Percentiles rank a stretch among this genome's conserved stretches.
These are phyloP conservation scores for Hyaloscypha hepaticicola DNA, from an alignment of 495 filamentous ascomycete genomes.

Conservation along the genomic window DNA sequence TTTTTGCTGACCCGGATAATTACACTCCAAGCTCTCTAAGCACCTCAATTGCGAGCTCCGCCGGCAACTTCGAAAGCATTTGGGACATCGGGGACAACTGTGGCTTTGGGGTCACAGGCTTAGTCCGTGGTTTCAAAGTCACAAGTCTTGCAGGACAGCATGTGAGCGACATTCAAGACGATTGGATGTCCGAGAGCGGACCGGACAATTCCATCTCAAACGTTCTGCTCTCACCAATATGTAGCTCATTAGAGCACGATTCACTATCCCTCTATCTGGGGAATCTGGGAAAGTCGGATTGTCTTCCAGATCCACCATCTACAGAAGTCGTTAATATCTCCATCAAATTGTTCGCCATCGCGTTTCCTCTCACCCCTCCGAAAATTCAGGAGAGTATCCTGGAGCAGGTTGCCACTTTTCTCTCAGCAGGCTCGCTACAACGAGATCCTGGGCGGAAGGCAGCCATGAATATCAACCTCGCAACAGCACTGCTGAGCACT, in stretches of 20 bases:
- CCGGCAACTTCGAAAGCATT: slow-evolving; percentile 83
- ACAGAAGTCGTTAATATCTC: slow-evolving; percentile 94
- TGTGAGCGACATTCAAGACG: slow-evolving; percentile 50
- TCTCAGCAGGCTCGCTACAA: slow-evolving; percentile 75
- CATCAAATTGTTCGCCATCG: slow-evolving; percentile 86
- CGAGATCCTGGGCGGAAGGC: slow-evolving; percentile 85
- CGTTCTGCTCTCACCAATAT: slow-evolving; percentile 70
- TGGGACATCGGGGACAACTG: slow-evolving; percentile 96
- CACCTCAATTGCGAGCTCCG: slow-evolving; percentile 88
- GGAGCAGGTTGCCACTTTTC: slow-evolving; percentile 85
- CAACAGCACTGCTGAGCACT: slow-evolving; percentile 73
- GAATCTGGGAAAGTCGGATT: slow-evolving; percentile 54
- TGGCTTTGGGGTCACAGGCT: slow-evolving; percentile 86
- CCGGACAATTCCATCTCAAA: slow-evolving; percentile 71
- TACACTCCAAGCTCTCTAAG: slow-evolving; percentile 81
- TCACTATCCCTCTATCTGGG: slow-evolving; percentile 76
- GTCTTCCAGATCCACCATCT: slow-evolving; percentile 74
- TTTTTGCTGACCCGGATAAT: slow-evolving; percentile 91
- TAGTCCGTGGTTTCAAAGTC: slow-evolving; percentile 75
- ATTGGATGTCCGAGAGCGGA: slow-evolving; percentile 61
- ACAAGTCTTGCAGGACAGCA: slow-evolving; percentile 70
- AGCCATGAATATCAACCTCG: slow-evolving; percentile 87
- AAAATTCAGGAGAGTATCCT: slow-evolving; percentile 95
- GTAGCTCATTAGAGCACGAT: slow-evolving; percentile 84
- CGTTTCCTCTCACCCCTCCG: slow-evolving; percentile 79